Conservation (phyloP, 129 eudicot species). For the Flaveria trinervia region DNA sequence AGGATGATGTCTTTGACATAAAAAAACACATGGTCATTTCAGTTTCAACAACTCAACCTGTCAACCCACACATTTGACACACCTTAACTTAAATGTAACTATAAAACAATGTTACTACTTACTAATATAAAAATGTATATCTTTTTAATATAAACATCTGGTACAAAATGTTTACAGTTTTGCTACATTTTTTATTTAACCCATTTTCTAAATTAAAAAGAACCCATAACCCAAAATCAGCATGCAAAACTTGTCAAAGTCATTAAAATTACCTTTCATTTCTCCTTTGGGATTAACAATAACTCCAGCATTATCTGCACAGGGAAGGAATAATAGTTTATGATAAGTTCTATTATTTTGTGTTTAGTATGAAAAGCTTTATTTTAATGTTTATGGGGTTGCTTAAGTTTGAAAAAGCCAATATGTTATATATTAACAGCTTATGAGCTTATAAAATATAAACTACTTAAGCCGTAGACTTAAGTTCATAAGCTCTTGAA, state of each 20-base stretch:
- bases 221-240: neutral
- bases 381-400: neutral
- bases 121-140: too few species aligned
- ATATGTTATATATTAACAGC: neutral
- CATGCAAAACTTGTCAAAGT: neutral
- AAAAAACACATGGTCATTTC: too few species aligned
- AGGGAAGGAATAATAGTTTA: neutral
- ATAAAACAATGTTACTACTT: too few species aligned
- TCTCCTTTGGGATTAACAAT: slow-evolving; percentile 92
- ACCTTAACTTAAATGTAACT: too few species aligned
- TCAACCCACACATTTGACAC: too few species aligned
- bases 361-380: neutral
- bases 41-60: too few species aligned
- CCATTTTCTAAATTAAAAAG: neutral
- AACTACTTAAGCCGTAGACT: too few species aligned
- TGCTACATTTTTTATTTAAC: neutral
- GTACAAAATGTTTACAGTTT: neutral
- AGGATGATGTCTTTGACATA: too few species aligned
- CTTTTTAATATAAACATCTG: neutral
- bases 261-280: slow-evolving; percentile 66
- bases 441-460: too few species aligned
- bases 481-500: neutral
- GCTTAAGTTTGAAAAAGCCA: neutral
- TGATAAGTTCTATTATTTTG: neutral
- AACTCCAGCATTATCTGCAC: slow-evolving; percentile 87